These are phyloP conservation scores for Pythium rishiriense DNA, from an alignment of 352 stramenopile species.

Conservation along the genomic window DNA sequence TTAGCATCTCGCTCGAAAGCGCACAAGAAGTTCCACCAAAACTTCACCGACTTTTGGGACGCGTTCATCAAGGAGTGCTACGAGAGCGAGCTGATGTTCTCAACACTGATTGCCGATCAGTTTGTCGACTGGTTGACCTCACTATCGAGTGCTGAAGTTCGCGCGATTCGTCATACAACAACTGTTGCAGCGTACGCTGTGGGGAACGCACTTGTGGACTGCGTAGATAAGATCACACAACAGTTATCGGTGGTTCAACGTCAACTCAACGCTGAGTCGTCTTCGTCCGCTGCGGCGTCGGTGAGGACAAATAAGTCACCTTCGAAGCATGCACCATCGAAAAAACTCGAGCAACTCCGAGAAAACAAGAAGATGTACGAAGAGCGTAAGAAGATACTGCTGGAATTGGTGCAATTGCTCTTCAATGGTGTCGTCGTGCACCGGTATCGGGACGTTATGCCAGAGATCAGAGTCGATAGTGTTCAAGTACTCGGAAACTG, in stretches of 20 bases:
- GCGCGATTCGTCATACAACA: slow-evolving; percentile 76
- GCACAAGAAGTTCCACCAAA: slow-evolving; percentile 61
- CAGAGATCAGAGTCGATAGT: slow-evolving; percentile 84
- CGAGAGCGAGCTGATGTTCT: slow-evolving; percentile 83
- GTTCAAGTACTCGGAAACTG: slow-evolving; percentile 84
- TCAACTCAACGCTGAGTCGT: slow-evolving; percentile 60
- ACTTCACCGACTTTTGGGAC: slow-evolving; percentile 80
- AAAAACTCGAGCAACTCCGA: slow-evolving; percentile 61
- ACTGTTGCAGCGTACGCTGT: slow-evolving; percentile 73
- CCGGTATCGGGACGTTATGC: slow-evolving; percentile 93
- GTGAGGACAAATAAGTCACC: slow-evolving; percentile 21
- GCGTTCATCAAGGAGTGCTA: slow-evolving; percentile 74
- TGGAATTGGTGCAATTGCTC: slow-evolving; percentile 63
- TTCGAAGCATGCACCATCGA: slow-evolving; percentile 26
- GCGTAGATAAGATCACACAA: slow-evolving; percentile 48
- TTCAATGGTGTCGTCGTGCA: slow-evolving; percentile 82
- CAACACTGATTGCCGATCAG: slow-evolving; percentile 53
- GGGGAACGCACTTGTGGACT: slow-evolving; percentile 62
- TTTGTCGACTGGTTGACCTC: slow-evolving; percentile 83
- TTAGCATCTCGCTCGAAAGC: slow-evolving; percentile 59
- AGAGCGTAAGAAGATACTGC: slow-evolving; percentile 49
- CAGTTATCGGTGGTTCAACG: slow-evolving; percentile 69
- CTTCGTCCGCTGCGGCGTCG: slow-evolving; percentile 17
- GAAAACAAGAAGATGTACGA: slow-evolving; percentile 75
- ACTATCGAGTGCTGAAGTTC: slow-evolving; percentile 83